Conservation (phyloP, 345 rosid genomes). For the Eucalyptus fibrosa region DNA sequence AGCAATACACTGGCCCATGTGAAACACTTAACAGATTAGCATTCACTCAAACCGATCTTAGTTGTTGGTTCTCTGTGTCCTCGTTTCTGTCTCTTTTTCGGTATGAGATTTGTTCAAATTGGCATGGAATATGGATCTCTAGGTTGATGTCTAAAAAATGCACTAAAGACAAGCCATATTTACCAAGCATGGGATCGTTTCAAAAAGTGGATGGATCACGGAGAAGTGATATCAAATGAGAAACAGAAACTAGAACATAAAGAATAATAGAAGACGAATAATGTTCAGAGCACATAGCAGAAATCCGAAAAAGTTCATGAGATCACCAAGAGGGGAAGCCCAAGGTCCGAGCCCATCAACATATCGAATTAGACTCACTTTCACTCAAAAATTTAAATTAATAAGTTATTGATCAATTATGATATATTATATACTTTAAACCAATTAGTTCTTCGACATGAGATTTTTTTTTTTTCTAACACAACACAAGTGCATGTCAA, state of each 20-base stretch:
- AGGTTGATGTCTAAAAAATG: neutral
- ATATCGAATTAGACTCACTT: neutral
- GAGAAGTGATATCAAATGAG: neutral
- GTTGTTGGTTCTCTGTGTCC: neutral
- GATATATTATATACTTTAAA: neutral
- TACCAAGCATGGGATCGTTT: neutral
- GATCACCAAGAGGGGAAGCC: neutral
- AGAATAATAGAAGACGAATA: neutral
- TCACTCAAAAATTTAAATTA: neutral
- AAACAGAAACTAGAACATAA: neutral
- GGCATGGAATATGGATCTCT: neutral
- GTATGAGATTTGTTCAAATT: neutral
- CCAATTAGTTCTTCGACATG: neutral
- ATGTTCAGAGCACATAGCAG: neutral
- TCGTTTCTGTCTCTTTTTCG: neutral
- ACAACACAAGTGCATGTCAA: neutral
- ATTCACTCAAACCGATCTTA: neutral
- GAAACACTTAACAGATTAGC: neutral
- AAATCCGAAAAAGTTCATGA: neutral
- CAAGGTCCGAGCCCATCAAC: neutral
- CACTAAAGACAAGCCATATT: neutral
- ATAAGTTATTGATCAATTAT: neutral
- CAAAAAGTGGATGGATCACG: neutral
- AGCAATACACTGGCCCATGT: neutral
- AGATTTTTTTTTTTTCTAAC: neutral